Conservation (phyloP, 2,329 filamentous ascomycete genomes). For the Aureobasidium uvarum region DNA sequence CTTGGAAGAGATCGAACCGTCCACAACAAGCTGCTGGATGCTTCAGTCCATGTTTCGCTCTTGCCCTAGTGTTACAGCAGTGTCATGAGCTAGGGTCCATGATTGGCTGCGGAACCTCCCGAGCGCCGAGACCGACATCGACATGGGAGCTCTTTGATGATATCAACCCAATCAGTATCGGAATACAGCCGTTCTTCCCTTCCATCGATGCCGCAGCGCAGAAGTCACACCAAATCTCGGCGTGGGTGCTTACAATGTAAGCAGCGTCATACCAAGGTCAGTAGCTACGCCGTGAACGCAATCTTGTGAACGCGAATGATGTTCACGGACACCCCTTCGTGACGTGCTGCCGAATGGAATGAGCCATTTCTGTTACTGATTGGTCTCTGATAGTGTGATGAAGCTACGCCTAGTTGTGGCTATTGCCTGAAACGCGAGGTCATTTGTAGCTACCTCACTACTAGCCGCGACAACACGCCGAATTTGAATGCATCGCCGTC, state of each 20-base stretch:
- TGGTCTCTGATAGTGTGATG: slow-evolving; percentile 26
- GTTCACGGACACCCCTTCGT: neutral
- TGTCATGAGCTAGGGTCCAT: too few relatives aligned
- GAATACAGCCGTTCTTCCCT: neutral
- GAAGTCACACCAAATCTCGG: slow-evolving; percentile 27
- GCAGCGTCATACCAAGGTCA: slow-evolving; percentile 28
- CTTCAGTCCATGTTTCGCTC: neutral
- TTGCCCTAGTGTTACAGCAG: neutral
- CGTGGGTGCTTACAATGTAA: slow-evolving; percentile 29
- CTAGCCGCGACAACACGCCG: neutral
- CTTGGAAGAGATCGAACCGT: too few relatives aligned
- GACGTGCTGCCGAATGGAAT: too few relatives aligned
- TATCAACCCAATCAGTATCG: neutral
- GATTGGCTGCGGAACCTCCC: neutral
- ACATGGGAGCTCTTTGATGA: too few relatives aligned
- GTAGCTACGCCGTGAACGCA: neutral
- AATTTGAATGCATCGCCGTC: neutral
- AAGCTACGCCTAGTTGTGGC: slow-evolving; percentile 22
- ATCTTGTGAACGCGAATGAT: neutral
- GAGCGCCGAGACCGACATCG: neutral
- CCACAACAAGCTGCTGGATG: neutral
- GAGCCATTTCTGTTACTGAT: neutral
- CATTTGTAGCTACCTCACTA: slow-evolving; percentile 8
- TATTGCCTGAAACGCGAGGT: slow-evolving; percentile 24
- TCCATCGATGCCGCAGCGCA: slow-evolving; percentile 1